Evolutionary conservation across 306 rosid genomes (phyloP), one percentile per base, ranked within the genome.

Genomic region (Begonia loranthoides): DNA sequence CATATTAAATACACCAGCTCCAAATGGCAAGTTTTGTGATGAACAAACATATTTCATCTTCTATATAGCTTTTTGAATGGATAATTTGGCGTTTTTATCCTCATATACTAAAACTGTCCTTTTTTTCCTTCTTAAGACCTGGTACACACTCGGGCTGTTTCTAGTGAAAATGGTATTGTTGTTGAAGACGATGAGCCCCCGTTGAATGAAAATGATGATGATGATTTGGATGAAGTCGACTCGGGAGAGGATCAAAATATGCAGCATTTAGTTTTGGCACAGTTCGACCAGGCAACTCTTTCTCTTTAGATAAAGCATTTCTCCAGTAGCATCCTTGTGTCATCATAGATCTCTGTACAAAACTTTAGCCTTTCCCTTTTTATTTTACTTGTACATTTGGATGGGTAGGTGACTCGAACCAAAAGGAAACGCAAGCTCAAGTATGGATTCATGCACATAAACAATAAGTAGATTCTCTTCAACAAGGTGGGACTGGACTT

Each of bases 401-500:
- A 45, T n/a, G n/a, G n/a, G 52, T 51, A 92, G 99, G 99, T 92
- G 66, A 80, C 96, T 9, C 96, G 99, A 48, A 92, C 99, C 47
- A 92, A 92, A 78, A 92, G 99, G 99, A 92, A 86, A 56, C 86
- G 99, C 83, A 74, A 84, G 16, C 65, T 92, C 63, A 92, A 86
- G 79, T 95, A 92, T 73, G 99, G 99, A 59, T 75, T 92, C 65
- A 86, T 92, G 96, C 99, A 69, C 65, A 92, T 92, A 69, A 83
- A 86, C 69, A 64, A 92, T 48, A 92, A 79, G 82, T 95, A 92
- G 72, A 57, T 86, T 69, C 99, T 92, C 74, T 92, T 92, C 61
- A 92, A 86, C 57, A 92, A 92, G 99, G 99, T 83, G 19, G 65
- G 12, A 16, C n/a, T n/a, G n/a, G n/a, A 56, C 52, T n/a, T 54